Conservation (phyloP, 1,284 basidiomycete genomes). For the Ganoderma boninense region DNA sequence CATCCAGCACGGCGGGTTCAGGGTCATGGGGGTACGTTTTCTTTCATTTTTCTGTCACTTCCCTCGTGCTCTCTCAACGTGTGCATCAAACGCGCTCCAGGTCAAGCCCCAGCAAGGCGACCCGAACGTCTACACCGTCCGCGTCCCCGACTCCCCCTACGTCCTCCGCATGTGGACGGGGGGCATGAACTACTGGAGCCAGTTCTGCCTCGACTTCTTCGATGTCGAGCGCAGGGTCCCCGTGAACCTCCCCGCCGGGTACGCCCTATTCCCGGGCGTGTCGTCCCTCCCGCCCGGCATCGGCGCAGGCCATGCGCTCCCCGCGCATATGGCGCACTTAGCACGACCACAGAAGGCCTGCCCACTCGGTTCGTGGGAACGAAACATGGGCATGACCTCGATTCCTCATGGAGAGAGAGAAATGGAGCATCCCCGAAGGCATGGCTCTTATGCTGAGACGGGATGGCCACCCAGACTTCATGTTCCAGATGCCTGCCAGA, state of each 20-base stretch:
- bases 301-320: not conserved
- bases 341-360: too few species aligned
- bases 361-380: slow-evolving; percentile 14
- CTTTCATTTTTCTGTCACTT: too few species aligned
- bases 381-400: not conserved
- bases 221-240: slow-evolving; percentile 1
- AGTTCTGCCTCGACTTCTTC: slow-evolving; percentile 22
- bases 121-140: slow-evolving; percentile 4
- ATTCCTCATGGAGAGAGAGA: slow-evolving; percentile 14
- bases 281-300: not conserved
- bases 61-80: too few species aligned
- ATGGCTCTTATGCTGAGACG: slow-evolving; percentile 7
- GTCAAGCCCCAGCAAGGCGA: not conserved
- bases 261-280: slow-evolving; percentile 1
- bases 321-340: not conserved
- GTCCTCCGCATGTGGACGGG: slow-evolving; percentile 19
- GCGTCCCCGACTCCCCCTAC: slow-evolving; percentile 10
- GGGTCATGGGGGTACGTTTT: too few species aligned
- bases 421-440: slow-evolving; percentile 11
- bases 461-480: slow-evolving; percentile 1
- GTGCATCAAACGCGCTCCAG: too few species aligned
- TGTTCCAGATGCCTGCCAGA: slow-evolving; percentile 10
- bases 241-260: slow-evolving; percentile 17
- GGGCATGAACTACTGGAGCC: slow-evolving; percentile 13
- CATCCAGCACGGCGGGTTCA: too few species aligned